Evolutionary conservation across 2,329 filamentous ascomycete species (phyloP).

Genomic region (Fusarium sterilihyphosum): DNA sequence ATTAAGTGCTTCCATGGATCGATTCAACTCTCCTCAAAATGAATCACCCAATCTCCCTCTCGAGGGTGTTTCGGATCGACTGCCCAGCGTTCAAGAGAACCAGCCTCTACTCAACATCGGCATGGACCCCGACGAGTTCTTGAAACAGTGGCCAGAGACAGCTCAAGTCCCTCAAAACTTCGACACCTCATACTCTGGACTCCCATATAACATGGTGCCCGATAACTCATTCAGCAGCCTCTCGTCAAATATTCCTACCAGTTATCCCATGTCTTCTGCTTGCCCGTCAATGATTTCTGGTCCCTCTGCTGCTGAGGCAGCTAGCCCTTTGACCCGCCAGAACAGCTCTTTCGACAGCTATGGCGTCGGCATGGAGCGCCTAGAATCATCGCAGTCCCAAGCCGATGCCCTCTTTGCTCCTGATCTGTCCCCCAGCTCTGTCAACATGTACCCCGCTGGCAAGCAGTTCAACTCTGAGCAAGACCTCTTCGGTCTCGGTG

Average conservation of each 20-base stretch:
- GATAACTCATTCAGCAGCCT: constrained; percentile 26
- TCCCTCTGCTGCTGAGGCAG: constrained; percentile 50
- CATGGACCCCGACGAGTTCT: constrained; percentile 52
- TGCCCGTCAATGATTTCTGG: constrained; percentile 58
- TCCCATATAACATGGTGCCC: constrained; percentile 28
- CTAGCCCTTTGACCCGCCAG: constrained; percentile 54
- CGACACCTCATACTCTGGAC: constrained; percentile 21
- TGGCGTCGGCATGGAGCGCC: constrained; percentile 50
- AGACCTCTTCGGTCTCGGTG: constrained; percentile 53
- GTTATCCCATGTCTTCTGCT: constrained; percentile 47
- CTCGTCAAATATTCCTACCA: constrained; percentile 34
- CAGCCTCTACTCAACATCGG: constrained; percentile 46
- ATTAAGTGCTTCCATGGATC: constrained; percentile 42
- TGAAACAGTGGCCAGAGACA: constrained; percentile 45
- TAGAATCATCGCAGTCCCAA: constrained; percentile 52
- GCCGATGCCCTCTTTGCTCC: constrained; percentile 35
- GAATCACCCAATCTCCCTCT: constrained; percentile 43
- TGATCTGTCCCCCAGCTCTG: constrained; percentile 26
- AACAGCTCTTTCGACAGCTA: constrained; percentile 53
- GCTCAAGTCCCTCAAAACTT: constrained; percentile 37
- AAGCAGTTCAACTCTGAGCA: constrained; percentile 47
- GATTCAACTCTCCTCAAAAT: constrained; percentile 47
- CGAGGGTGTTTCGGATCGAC: constrained; percentile 39
- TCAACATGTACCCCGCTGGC: constrained; percentile 32
- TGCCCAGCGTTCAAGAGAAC: constrained; percentile 52